Evolutionary conservation across 352 stramenopile genomes (phyloP).

Genomic region (Peronospora destructor): DNA sequence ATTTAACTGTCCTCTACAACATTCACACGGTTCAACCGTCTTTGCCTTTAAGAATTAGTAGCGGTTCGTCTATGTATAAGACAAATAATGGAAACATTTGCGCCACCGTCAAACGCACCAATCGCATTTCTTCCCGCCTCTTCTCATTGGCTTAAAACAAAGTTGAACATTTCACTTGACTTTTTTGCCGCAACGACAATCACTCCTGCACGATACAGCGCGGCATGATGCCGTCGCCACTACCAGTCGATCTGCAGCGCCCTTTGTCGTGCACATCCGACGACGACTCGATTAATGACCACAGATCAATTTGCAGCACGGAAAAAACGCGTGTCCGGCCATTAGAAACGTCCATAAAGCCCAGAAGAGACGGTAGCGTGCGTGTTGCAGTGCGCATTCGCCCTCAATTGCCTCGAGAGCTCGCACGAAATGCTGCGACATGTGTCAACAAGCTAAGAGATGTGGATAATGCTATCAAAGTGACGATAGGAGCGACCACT

Average conservation of each 20-base stretch:
- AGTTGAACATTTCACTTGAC: constrained; percentile 3
- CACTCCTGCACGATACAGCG: constrained; percentile 13
- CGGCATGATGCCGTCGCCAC: constrained; percentile 9
- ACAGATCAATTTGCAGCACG: constrained; percentile 8
- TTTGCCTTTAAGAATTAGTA: no score
- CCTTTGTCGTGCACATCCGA: constrained; percentile 12
- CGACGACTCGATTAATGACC: constrained; percentile 21
- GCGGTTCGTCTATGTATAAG: no score
- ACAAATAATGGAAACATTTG: background rate
- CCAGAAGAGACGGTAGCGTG: constrained; percentile 59
- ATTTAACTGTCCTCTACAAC: no score
- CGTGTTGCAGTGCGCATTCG: constrained; percentile 74
- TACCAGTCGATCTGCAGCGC: background rate
- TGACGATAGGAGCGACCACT: constrained; percentile 19
- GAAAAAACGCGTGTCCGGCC: constrained; percentile 14
- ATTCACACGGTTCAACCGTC: no score
- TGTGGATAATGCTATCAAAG: constrained; percentile 28
- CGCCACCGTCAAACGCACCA: background rate
- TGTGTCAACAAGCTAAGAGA: constrained; percentile 37
- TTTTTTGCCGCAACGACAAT: constrained; percentile 6
- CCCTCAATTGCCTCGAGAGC: constrained; percentile 70
- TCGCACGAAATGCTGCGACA: constrained; percentile 39
- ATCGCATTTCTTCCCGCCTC: background rate
- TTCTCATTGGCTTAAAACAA: constrained; percentile 13
- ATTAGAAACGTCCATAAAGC: constrained; percentile 8